Evolutionary conservation across 2,329 filamentous ascomycete genomes (phyloP).

Genomic region (Orbilia brochopaga): DNA sequence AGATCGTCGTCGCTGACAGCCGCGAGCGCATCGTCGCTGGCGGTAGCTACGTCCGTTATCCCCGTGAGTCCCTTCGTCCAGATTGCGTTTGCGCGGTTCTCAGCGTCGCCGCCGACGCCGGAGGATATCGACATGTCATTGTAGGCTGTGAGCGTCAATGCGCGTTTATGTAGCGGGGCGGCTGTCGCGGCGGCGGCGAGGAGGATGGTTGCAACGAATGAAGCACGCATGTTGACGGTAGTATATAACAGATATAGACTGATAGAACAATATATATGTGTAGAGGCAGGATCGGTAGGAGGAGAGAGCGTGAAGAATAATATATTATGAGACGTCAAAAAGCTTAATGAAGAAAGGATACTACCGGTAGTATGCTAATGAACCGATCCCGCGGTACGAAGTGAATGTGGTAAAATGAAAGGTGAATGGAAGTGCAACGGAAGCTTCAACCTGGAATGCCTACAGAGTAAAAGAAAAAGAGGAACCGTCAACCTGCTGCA

Average conservation of each 20-base stretch:
- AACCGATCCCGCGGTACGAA: conserved; percentile 46
- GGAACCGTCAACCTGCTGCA: not conserved
- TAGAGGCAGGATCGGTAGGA: not conserved
- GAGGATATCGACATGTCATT: conserved; percentile 62
- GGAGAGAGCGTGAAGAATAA: not conserved
- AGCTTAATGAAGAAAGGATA: conserved; percentile 1
- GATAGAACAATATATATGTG: not conserved
- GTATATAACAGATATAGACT: not conserved
- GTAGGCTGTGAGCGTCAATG: conserved; percentile 56
- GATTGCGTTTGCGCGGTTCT: conserved; percentile 60
- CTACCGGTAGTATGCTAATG: conserved; percentile 12
- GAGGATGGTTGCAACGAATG: conserved; percentile 35
- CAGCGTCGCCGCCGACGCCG: conserved; percentile 61
- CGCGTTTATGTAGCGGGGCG: conserved; percentile 41
- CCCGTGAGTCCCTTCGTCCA: conserved; percentile 59
- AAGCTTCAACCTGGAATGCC: conserved; percentile 52
- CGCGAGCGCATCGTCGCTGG: conserved; percentile 56
- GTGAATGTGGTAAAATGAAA: conserved; percentile 38
- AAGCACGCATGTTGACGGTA: conserved; percentile 41
- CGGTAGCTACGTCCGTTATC: conserved; percentile 21
- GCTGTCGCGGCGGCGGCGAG: conserved; percentile 42
- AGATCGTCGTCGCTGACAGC: conserved; percentile 62
- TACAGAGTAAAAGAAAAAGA: conserved; percentile 24
- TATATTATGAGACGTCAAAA: not conserved
- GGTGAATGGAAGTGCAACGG: not conserved